Base-by-base conservation (phyloP, 805 yeast genomes). In the Ogataea thermomethanolica region DNA sequence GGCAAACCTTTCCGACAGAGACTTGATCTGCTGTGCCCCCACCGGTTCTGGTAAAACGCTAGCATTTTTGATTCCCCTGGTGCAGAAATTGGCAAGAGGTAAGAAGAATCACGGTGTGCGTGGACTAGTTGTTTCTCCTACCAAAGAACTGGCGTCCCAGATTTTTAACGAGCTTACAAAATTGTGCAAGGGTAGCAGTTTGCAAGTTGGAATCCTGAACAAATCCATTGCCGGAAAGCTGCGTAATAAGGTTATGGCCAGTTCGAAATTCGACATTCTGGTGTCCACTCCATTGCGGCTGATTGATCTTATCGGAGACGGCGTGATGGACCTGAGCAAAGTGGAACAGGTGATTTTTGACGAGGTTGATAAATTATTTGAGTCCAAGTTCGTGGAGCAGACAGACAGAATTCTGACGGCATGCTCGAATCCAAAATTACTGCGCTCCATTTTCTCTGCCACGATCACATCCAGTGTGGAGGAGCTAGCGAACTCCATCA, bases 1-100 rank as follows among this genome's bases (percentile, higher is more conserved):
- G 2, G 68, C 79, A 8, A 64, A 86, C 10, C 64, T 88, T 38
- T 71, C 76, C 38, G 73, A 70, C 22, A 75, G 95, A 44, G 97
- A 91, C 58, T 59, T 93, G 25, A 69, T 93, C 30, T 95, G 95
- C 1, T 87, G 96, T 71, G 97, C 98, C 0, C 98, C 98, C 33
- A 93, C 99, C 1, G 99, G 99, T 53, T 88, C 97, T 4, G 99
- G 99, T 70, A 93, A 93, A 60, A 93, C 99, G 0, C 69, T 93
- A 35, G 95, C 97, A 23, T 93, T 84, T 58, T 66, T 86, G 41
- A 76, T 89, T 12, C 99, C 99, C 4, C 53, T 91, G 52, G 63
- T 93, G 14, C 93, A 86, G 51, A 55, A 62, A 33, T 33, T 69
- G 12, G 43, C 54, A 22, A 33, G 40, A 10, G 44, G 43, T 15